phyloP scores from a whole-genome alignment of 164 flowering plant species.

The Protea cynaroides region DNA sequence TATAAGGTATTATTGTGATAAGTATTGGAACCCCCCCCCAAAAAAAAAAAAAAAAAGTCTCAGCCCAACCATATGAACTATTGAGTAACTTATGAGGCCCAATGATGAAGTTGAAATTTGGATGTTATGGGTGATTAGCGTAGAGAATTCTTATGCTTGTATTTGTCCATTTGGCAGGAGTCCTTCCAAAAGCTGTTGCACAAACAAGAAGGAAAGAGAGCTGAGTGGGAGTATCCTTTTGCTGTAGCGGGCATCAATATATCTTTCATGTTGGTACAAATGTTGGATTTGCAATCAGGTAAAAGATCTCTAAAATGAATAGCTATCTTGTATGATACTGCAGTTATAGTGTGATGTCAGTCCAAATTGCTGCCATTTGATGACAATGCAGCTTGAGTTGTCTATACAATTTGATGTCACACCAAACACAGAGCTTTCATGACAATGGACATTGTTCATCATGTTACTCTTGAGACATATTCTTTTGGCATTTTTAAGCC shows the following conservation, averaged over 20 bases:
- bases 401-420: neutral
- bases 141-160: neutral
- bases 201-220: slow-evolving; percentile 71
- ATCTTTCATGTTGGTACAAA: slow-evolving; percentile 72
- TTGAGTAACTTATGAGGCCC: too few relatives aligned
- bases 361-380: neutral
- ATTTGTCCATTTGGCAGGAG: slow-evolving; percentile 33
- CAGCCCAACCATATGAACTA: too few relatives aligned
- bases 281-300: slow-evolving; percentile 88
- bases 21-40: too few relatives aligned
- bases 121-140: too few relatives aligned
- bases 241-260: slow-evolving; percentile 91
- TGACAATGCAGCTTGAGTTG: neutral
- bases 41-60: too few relatives aligned
- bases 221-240: slow-evolving; percentile 97
- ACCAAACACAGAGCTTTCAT: too few relatives aligned
- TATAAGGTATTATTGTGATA: neutral
- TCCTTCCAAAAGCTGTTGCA: slow-evolving; percentile 73
- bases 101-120: too few relatives aligned
- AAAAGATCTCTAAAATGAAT: neutral
- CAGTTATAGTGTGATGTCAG: neutral
- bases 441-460: too few relatives aligned
- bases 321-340: neutral
- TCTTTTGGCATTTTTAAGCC: too few relatives aligned
- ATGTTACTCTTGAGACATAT: too few relatives aligned